These are phyloP conservation scores for Biscogniauxia sp. DNA, from an alignment of 2,329 filamentous ascomycete genomes.

Conservation along the genomic window DNA sequence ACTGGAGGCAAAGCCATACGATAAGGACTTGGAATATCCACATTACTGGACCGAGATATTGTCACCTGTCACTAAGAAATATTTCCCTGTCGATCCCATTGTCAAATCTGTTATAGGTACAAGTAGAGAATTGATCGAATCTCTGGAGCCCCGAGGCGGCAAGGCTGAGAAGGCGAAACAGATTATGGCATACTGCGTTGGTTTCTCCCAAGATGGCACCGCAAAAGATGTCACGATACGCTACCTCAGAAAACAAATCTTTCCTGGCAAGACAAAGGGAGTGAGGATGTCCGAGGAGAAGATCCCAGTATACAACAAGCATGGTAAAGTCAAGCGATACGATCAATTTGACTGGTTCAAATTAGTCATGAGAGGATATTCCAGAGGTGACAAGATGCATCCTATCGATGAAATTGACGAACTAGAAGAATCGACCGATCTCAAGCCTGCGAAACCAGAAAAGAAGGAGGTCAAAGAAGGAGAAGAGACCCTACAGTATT, in stretches of 20 bases:
- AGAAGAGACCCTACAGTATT: conserved; percentile 80
- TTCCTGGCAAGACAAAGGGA: conserved; percentile 89
- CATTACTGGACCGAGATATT: conserved; percentile 92
- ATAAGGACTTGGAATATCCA: conserved; percentile 76
- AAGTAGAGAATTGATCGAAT: conserved; percentile 68
- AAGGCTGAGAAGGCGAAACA: conserved; percentile 86
- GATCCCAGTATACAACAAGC: conserved; percentile 71
- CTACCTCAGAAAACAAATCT: conserved; percentile 77
- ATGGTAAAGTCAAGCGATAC: conserved; percentile 74
- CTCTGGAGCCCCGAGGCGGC: conserved; percentile 77
- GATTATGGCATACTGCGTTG: conserved; percentile 85
- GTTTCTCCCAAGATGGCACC: conserved; percentile 77
- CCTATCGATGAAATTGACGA: conserved; percentile 72
- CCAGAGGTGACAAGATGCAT: conserved; percentile 43
- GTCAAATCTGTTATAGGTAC: conserved; percentile 68
- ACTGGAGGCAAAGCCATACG: conserved; percentile 52
- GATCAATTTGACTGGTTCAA: conserved; percentile 89
- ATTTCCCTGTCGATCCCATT: conserved; percentile 74
- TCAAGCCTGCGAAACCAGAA: conserved; percentile 69
- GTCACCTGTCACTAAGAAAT: conserved; percentile 76
- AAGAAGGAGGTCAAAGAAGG: conserved; percentile 73
- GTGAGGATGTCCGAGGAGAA: conserved; percentile 76
- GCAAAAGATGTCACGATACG: conserved; percentile 93
- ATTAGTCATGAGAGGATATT: conserved; percentile 72
- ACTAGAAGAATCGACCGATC: conserved; percentile 73